A percentile compares a stretch with the other conserved stretches of the same genome.
Conservation (phyloP, 2,329 filamentous ascomycete genomes). For the Sporothrix variecibatus region DNA sequence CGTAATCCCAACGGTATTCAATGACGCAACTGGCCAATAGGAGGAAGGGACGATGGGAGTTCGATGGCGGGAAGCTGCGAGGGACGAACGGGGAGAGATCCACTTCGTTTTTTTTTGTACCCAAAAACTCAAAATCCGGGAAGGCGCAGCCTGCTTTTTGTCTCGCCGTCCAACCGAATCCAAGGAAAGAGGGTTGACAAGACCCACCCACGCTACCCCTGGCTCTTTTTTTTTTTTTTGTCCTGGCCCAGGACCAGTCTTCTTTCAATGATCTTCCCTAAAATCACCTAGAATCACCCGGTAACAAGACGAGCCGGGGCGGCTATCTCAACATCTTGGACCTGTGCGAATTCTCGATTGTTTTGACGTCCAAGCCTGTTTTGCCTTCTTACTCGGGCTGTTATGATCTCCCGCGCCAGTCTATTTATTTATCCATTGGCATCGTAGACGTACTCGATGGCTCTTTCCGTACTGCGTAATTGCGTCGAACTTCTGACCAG, state of each 20-base stretch:
- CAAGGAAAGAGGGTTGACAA: background rate
- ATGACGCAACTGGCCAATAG: background rate
- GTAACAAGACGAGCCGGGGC: background rate
- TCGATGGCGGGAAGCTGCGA: constrained; percentile 11
- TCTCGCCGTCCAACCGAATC: constrained; percentile 16
- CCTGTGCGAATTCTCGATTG: background rate
- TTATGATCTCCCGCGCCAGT: background rate
- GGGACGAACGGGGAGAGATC: background rate
- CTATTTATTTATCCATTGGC: background rate
- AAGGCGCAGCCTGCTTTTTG: constrained; percentile 15
- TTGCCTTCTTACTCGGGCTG: background rate
- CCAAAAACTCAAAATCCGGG: background rate
- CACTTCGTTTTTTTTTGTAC: background rate
- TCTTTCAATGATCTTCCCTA: background rate
- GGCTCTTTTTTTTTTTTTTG: background rate
- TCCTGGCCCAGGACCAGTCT: background rate
- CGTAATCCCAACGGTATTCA: background rate
- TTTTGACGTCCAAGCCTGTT: background rate
- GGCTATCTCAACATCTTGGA: background rate
- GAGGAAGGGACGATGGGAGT: background rate
- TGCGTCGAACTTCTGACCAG: no score
- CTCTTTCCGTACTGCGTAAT: no score
- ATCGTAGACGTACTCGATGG: background rate
- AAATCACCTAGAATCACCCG: background rate
- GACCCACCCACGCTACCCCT: background rate